phyloP scores from a whole-genome alignment of 257 asterid species.

The Solanum dulcamara region DNA sequence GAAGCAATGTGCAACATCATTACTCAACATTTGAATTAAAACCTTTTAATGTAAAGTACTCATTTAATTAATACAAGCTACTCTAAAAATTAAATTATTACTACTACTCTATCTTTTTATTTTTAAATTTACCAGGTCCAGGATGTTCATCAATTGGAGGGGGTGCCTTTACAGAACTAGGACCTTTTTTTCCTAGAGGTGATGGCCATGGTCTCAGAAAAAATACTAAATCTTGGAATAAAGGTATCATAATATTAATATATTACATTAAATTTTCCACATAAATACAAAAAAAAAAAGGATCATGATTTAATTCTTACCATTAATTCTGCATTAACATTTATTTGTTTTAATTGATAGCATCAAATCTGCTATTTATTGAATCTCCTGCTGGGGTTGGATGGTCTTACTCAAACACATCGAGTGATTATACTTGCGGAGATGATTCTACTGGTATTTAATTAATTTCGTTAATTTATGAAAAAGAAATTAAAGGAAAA shows the following conservation, averaged over 20 bases:
- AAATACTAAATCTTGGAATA: slow-evolving; percentile 27
- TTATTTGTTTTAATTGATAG: not conserved
- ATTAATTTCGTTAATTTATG: not conserved
- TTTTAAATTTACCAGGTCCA: slow-evolving; percentile 9
- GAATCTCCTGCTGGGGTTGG: slow-evolving; percentile 38
- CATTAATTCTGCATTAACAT: not conserved
- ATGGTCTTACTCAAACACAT: slow-evolving; percentile 30
- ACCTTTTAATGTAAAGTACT: not conserved
- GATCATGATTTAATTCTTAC: not conserved
- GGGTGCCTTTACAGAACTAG: slow-evolving; percentile 30
- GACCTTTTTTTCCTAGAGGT: slow-evolving; percentile 26
- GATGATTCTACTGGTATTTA: slow-evolving; percentile 23
- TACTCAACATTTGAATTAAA: not conserved
- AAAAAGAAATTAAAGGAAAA: not conserved
- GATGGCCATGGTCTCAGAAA: slow-evolving; percentile 28
- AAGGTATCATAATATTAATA: slow-evolving; percentile 10
- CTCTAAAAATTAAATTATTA: not conserved
- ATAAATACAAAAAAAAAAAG: not conserved
- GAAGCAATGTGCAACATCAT: not conserved
- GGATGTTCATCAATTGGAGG: slow-evolving; percentile 37
- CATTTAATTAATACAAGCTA: not conserved
- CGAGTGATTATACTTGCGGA: slow-evolving; percentile 19
- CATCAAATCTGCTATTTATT: slow-evolving; percentile 25
- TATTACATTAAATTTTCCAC: not conserved
- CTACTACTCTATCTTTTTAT: not conserved